phyloP scores from a whole-genome alignment of 257 asterid genomes.

The Buddleja alternifolia region DNA sequence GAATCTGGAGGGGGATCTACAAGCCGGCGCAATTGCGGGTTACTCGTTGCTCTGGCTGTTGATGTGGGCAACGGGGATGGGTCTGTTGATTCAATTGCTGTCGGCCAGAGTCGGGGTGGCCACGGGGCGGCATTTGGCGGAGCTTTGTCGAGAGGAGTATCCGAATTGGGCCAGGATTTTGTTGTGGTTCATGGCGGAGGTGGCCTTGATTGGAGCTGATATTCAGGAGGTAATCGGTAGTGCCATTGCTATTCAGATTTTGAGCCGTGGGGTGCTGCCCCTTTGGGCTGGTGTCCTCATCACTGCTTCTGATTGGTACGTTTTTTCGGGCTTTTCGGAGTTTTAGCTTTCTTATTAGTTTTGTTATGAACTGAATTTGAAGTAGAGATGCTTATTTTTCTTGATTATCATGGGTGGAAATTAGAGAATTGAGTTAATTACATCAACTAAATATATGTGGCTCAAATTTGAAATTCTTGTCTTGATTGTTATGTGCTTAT shows the following conservation, averaged over 20 bases:
- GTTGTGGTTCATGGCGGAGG: slow-evolving; percentile 93
- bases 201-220: slow-evolving; percentile 93
- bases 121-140: slow-evolving; percentile 95
- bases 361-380: slow-evolving; percentile 20
- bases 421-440: slow-evolving; percentile 14
- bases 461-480: background rate
- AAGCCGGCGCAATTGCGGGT: slow-evolving; percentile 96
- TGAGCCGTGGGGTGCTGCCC: slow-evolving; percentile 77
- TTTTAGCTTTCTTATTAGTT: background rate
- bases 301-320: slow-evolving; percentile 92
- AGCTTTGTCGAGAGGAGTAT: slow-evolving; percentile 89
- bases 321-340: background rate
- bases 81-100: slow-evolving; percentile 78
- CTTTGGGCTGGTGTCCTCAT: slow-evolving; percentile 89
- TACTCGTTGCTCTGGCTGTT: slow-evolving; percentile 83
- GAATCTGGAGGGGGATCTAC: slow-evolving; percentile 92
- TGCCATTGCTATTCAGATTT: slow-evolving; percentile 89
- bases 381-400: background rate
- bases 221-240: slow-evolving; percentile 98
- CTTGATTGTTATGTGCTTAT: background rate
- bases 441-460: background rate
- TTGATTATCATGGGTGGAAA: background rate
- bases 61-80: slow-evolving; percentile 94
- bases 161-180: slow-evolving; percentile 80
- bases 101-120: slow-evolving; percentile 86